A percentile compares a stretch with the other conserved stretches of the same genome.
Evolutionary conservation across 108 stramenopile species (phyloP).

Genomic region (Fistulifera pelliculosa): DNA sequence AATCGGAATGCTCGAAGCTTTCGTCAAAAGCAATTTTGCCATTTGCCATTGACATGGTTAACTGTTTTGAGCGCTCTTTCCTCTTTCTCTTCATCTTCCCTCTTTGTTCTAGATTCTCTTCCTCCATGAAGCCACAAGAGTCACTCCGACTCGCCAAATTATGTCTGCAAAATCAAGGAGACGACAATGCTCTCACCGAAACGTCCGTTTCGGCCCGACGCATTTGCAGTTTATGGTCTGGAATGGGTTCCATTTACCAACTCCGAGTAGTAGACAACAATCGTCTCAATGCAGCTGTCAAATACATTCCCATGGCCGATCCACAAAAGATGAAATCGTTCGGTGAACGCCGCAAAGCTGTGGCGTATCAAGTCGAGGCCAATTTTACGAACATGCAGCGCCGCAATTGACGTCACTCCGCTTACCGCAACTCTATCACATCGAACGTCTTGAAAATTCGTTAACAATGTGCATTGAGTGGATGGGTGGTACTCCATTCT

Average conservation of each 20-base stretch:
- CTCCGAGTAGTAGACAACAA: slow-evolving; percentile 16
- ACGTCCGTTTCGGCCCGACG: no score
- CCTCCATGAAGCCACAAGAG: background rate
- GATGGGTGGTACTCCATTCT: background rate
- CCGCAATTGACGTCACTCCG: background rate
- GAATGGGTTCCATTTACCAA: slow-evolving; percentile 66
- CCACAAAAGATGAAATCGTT: background rate
- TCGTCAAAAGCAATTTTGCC: no score
- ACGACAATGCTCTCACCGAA: background rate
- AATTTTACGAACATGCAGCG: slow-evolving; percentile 32
- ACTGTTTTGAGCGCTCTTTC: no score
- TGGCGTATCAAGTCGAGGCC: slow-evolving; percentile 54
- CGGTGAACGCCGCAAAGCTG: slow-evolving; percentile 61
- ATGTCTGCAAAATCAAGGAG: background rate
- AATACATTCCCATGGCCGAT: background rate
- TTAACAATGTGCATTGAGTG: slow-evolving; percentile 14
- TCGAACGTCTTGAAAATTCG: slow-evolving; percentile 23
- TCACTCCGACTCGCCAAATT: background rate
- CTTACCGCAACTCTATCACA: slow-evolving; percentile 27
- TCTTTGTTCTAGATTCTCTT: no score
- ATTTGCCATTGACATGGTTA: no score
- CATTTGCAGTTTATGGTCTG: slow-evolving; percentile 36
- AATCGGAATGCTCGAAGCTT: no score
- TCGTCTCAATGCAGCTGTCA: background rate
- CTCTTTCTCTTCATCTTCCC: no score